Percentiles rank a stretch among this genome's conserved stretches.
Evolutionary conservation across 192 early-diverging fungal genomes (phyloP).

Genomic region (Spinellus fusiger): DNA sequence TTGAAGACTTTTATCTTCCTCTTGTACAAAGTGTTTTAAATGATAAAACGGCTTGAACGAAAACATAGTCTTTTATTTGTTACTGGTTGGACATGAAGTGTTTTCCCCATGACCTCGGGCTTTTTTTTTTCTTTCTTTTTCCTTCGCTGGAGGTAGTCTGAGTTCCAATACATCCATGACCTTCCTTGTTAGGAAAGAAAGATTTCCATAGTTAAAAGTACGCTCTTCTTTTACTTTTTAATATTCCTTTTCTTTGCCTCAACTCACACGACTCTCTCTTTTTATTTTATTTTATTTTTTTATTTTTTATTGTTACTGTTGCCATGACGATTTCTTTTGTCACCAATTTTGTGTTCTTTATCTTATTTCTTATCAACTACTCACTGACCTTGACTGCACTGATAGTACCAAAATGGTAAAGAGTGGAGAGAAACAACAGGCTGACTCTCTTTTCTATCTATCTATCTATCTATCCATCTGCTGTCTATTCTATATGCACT

Average conservation of each 20-base stretch:
- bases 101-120: not conserved
- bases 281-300: not conserved
- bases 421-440: not conserved
- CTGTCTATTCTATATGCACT: not conserved
- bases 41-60: not conserved
- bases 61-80: not conserved
- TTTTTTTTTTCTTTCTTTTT: no score
- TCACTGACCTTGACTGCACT: conserved; percentile 16
- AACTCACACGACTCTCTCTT: no score
- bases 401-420: conserved; percentile 29
- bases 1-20: not conserved
- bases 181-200: no score
- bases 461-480: no score
- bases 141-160: no score
- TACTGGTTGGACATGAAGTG: not conserved
- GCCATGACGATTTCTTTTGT: conserved; percentile 22
- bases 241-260: no score
- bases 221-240: no score
- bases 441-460: not conserved
- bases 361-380: conserved; percentile 22
- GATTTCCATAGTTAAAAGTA: no score
- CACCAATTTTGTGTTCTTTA: conserved; percentile 23
- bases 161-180: no score
- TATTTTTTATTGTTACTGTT: not conserved
- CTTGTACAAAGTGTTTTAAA: not conserved